These are phyloP conservation scores for Fusarium hostae DNA, from an alignment of 2,329 filamentous ascomycete species.

Conservation along the genomic window DNA sequence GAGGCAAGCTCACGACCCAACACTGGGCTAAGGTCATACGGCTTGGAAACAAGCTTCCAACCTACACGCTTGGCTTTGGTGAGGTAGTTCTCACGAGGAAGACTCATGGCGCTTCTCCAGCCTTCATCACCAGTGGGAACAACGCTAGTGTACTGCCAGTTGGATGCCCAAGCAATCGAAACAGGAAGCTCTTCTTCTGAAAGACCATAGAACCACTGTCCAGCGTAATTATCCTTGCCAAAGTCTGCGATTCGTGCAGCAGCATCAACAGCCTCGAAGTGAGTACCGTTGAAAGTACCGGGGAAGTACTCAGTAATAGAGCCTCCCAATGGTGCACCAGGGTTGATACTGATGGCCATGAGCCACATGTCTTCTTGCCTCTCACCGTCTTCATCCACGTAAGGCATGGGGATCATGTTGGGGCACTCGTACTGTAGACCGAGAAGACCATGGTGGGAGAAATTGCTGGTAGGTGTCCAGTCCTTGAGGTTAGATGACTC, in stretches of 20 bases:
- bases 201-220: constrained; percentile 49
- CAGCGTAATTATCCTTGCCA: constrained; percentile 52
- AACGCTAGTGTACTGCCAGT: constrained; percentile 48
- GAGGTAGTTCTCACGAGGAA: constrained; percentile 62
- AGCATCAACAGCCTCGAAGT: constrained; percentile 57
- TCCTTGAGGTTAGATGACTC: constrained; percentile 67
- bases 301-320: constrained; percentile 66
- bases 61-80: constrained; percentile 62
- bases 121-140: constrained; percentile 48
- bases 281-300: constrained; percentile 72
- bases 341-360: constrained; percentile 65
- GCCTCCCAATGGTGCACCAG: constrained; percentile 66
- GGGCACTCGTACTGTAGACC: constrained; percentile 72
- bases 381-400: constrained; percentile 50
- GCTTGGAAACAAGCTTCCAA: constrained; percentile 61
- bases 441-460: constrained; percentile 62
- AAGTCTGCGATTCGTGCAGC: constrained; percentile 48
- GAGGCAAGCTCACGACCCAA: constrained; percentile 57
- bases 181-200: constrained; percentile 44
- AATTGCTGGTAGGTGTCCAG: constrained; percentile 66
- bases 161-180: constrained; percentile 51
- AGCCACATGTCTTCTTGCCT: constrained; percentile 51
- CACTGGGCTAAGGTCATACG: constrained; percentile 61
- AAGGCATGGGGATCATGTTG: constrained; percentile 67
- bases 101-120: constrained; percentile 49